Evolutionary conservation across 2,329 filamentous ascomycete genomes (phyloP), one percentile per base, ranked within the genome.

Genomic region (Arthrinium puccinioides): DNA sequence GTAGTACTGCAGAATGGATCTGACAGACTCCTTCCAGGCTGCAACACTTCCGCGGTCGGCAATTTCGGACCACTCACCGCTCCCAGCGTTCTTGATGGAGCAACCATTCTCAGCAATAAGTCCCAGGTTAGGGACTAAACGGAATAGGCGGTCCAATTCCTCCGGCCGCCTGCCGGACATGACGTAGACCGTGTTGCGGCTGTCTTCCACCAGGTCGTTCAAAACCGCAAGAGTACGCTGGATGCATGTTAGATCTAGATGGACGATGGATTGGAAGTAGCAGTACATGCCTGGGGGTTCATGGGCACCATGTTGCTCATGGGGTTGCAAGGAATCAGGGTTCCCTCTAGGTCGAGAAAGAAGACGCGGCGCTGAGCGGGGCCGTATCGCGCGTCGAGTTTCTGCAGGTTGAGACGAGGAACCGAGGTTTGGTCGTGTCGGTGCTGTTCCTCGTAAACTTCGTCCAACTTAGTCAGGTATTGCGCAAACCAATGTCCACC

Each of bases 91-190:
- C 49, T 84, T 86, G 40, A 96, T 67, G 62, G 94, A 97, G 57
- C 87, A 94, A 2, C 90, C 90, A 47, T 95, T 96, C 63, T 97
- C 90, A 0, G 90, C 90, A 46, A 97, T 94, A 5, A 97, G 70
- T 3, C 92, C 92, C 4, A 96, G 67, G 42, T 84, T 83, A 5
- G 86, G 84, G 2, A 96, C 83, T 18, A 84, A 77, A 36, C 82
- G 81, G 70, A 97, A 96, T 2, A 94, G 70, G 5, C 82, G 78
- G 48, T 95, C 87, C 23, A 96, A 79, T 52, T 96, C 88, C 50
- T 94, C 86, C 0, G 88, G 86, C 48, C 82, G 84, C 23, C 87
- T 81, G 8, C 86, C 83, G 38, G 87, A 95, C 87, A 95, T 97
- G 46, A 97, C 81, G 51, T 95, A 97, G 19, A 97, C 84, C 2